Conservation (phyloP, 2,329 filamentous ascomycete genomes). For the Pseudogymnoascus sp. region DNA sequence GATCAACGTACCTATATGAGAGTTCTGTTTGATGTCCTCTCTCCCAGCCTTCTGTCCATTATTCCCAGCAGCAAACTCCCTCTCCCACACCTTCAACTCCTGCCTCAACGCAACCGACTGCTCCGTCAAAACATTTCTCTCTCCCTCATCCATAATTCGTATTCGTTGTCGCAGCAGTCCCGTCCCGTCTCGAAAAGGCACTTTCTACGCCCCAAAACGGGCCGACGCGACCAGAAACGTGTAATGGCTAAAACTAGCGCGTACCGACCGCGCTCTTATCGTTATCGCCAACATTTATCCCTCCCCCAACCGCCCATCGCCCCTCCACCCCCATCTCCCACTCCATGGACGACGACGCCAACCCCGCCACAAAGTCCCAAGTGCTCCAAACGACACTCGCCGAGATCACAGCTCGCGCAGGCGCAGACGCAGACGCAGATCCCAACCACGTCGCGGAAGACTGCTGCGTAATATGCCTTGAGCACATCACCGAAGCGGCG, state of each 20-base stretch:
- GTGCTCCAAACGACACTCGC: constrained; percentile 36
- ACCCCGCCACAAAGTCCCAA: constrained; percentile 33
- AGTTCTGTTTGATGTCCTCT: constrained; percentile 67
- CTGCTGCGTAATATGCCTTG: constrained; percentile 82
- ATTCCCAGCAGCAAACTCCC: constrained; percentile 52
- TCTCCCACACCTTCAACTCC: constrained; percentile 68
- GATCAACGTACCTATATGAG: constrained; percentile 52
- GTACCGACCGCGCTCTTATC: constrained; percentile 1
- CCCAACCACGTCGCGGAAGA: constrained; percentile 30
- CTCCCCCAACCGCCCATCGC: neutral
- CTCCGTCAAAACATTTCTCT: constrained; percentile 16
- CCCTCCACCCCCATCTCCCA: neutral
- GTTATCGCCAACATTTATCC: neutral
- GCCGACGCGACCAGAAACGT: neutral
- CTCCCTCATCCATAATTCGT: constrained; percentile 12
- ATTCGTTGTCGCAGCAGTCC: neutral
- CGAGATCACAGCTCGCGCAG: constrained; percentile 30
- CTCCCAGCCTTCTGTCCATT: constrained; percentile 60
- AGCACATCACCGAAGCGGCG: constrained; percentile 61
- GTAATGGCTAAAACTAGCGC: constrained; percentile 1
- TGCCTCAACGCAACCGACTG: constrained; percentile 47
- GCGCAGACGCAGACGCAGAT: constrained; percentile 24
- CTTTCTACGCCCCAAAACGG: neutral
- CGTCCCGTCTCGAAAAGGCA: neutral
- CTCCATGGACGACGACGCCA: constrained; percentile 30